Evolutionary conservation across 805 yeast species (phyloP).

Genomic region (Jamesozyma rosinii): DNA sequence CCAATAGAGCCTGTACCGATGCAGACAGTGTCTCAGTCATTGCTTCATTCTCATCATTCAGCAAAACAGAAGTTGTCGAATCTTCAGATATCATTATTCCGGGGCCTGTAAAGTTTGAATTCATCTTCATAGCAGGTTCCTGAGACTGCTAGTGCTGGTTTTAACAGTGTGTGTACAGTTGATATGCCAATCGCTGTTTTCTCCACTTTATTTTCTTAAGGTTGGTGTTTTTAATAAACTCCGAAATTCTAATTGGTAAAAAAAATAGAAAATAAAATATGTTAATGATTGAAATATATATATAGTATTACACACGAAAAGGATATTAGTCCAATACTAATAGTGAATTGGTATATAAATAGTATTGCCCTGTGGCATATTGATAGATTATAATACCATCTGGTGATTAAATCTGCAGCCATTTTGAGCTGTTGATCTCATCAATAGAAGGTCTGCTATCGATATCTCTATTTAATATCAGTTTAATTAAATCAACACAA

Average conservation of each 20-base stretch:
- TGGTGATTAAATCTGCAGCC: constrained; percentile 40
- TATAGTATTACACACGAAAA: too few species aligned
- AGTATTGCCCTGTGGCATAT: background rate
- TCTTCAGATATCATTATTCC: background rate
- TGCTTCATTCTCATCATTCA: background rate
- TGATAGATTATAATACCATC: too few species aligned
- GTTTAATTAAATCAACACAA: constrained; percentile 50
- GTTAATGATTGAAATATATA: too few species aligned
- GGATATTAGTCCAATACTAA: background rate
- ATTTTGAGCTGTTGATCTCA: constrained; percentile 54
- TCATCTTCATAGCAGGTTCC: background rate
- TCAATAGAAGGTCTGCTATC: constrained; percentile 62
- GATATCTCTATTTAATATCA: constrained; percentile 59
- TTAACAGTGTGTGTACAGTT: too few species aligned
- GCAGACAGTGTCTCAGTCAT: background rate
- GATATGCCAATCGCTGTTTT: too few species aligned
- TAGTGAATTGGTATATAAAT: background rate
- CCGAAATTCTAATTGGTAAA: too few species aligned
- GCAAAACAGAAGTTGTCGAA: background rate
- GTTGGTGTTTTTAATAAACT: background rate
- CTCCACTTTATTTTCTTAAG: background rate
- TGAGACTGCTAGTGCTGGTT: too few species aligned
- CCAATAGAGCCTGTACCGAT: constrained; percentile 16
- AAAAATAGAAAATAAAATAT: too few species aligned
- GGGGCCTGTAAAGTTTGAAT: background rate